Conservation (phyloP, 1,284 basidiomycete species). For the Fomitopsis schrenkii region DNA sequence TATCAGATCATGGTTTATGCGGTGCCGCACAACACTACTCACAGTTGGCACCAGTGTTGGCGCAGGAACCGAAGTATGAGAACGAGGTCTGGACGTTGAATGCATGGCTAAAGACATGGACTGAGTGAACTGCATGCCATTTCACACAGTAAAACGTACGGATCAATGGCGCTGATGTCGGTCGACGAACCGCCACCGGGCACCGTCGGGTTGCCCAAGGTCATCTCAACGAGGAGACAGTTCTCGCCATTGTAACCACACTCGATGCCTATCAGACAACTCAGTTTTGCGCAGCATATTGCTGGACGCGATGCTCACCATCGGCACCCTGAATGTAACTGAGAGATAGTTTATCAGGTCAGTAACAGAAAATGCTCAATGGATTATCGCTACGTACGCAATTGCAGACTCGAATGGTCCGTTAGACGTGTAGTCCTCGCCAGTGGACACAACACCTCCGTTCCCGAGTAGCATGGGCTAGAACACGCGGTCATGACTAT, state of each 20-base stretch:
- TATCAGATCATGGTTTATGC: background rate
- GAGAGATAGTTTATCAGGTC: background rate
- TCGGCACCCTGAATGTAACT: background rate
- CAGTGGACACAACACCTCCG: conserved; percentile 30
- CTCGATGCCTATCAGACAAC: background rate
- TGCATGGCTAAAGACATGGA: conserved; percentile 22
- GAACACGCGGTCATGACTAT: background rate
- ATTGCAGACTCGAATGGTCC: conserved; percentile 28
- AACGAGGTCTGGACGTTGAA: conserved; percentile 30
- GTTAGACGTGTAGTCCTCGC: conserved; percentile 27
- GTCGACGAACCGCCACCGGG: conserved; percentile 37
- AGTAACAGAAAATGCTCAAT: background rate
- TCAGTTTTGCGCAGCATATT: background rate
- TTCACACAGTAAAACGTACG: conserved; percentile 27
- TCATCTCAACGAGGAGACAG: conserved; percentile 40
- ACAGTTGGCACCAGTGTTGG: conserved; percentile 30
- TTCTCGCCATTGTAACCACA: conserved; percentile 40
- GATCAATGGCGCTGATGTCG: conserved; percentile 42
- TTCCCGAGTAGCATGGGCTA: conserved; percentile 32
- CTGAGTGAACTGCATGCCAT: background rate
- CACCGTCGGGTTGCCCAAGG: conserved; percentile 35
- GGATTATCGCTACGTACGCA: conserved; percentile 25
- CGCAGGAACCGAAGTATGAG: conserved; percentile 27
- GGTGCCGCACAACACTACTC: conserved; percentile 2
- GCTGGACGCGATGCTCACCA: background rate